A percentile compares a stretch with the other conserved stretches of the same genome.
Evolutionary conservation across 1,139 yeast genomes (phyloP).

Genomic region (Diutina pseudorugosa): DNA sequence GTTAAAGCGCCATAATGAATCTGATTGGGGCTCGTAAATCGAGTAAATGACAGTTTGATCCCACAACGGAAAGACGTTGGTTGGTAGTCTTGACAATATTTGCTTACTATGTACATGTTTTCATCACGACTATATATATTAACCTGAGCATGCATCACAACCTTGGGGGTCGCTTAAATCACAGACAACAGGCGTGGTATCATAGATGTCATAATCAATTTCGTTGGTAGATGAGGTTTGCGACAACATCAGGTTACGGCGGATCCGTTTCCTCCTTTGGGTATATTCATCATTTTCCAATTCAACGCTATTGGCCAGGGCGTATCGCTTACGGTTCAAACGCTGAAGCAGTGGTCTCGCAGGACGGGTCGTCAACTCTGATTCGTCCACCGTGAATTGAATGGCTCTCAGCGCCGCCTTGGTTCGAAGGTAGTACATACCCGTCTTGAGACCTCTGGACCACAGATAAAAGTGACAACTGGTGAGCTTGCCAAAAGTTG

Average conservation of each 20-base stretch:
- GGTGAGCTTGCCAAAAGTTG: constrained; percentile 47
- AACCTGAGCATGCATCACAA: constrained; percentile 10
- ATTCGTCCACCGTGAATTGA: constrained; percentile 41
- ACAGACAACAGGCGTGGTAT: constrained; percentile 8
- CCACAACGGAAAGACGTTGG: too few relatives aligned
- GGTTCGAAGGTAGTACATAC: constrained; percentile 52
- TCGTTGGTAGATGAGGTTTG: neutral
- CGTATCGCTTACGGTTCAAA: neutral
- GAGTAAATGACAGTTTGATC: too few relatives aligned
- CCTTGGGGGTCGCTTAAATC: constrained; percentile 6
- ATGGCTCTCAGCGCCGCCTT: constrained; percentile 55
- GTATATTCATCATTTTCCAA: neutral
- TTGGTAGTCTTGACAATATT: too few relatives aligned
- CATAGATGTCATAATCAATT: constrained; percentile 7
- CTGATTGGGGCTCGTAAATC: too few relatives aligned
- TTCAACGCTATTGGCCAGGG: neutral
- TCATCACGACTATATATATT: constrained; percentile 5
- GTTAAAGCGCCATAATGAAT: too few relatives aligned
- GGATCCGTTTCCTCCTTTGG: neutral
- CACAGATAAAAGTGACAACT: constrained; percentile 1
- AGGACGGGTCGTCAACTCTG: neutral
- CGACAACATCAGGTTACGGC: neutral
- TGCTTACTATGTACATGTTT: neutral
- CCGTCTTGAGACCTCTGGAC: constrained; percentile 45
- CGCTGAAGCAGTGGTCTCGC: neutral